These are phyloP conservation scores for Myriangium duriaei DNA, from an alignment of 2,329 filamentous ascomycete species.

Conservation along the genomic window DNA sequence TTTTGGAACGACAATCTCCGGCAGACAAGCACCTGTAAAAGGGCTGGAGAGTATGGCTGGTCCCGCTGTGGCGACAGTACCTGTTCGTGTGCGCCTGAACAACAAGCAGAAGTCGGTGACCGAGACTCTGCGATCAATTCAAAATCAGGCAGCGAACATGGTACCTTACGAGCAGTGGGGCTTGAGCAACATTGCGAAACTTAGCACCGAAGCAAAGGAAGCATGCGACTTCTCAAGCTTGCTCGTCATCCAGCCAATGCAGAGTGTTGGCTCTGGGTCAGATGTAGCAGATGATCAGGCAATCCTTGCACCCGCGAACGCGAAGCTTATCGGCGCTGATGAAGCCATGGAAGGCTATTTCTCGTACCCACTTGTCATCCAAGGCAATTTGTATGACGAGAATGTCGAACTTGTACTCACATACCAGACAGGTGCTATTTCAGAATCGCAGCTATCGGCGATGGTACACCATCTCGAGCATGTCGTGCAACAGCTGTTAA, in stretches of 20 bases:
- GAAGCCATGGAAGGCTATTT: slow-evolving; percentile 25
- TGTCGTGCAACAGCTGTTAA: slow-evolving; percentile 17
- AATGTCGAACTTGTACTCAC: slow-evolving; percentile 8
- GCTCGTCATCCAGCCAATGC: neutral
- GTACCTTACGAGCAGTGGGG: slow-evolving; percentile 1
- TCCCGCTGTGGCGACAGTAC: slow-evolving; percentile 1
- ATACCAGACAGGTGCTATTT: slow-evolving; percentile 9
- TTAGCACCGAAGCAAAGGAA: neutral
- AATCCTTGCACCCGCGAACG: neutral
- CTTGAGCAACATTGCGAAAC: neutral
- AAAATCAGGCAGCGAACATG: neutral
- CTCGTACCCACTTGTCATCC: slow-evolving; percentile 25
- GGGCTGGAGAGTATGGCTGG: neutral
- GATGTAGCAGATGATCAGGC: neutral
- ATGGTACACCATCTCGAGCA: slow-evolving; percentile 18
- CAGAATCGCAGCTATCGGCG: neutral
- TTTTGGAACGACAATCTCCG: slow-evolving; percentile 1
- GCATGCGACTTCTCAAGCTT: slow-evolving; percentile 5
- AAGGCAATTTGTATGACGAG: slow-evolving; percentile 17
- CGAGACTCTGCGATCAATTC: neutral
- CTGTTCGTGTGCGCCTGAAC: neutral
- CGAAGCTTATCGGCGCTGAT: slow-evolving; percentile 11
- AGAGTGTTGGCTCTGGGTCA: neutral
- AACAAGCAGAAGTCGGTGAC: slow-evolving; percentile 10
- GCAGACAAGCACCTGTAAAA: neutral